Conservation (phyloP, 2,329 filamentous ascomycete species). For the Phialophora tarda region DNA sequence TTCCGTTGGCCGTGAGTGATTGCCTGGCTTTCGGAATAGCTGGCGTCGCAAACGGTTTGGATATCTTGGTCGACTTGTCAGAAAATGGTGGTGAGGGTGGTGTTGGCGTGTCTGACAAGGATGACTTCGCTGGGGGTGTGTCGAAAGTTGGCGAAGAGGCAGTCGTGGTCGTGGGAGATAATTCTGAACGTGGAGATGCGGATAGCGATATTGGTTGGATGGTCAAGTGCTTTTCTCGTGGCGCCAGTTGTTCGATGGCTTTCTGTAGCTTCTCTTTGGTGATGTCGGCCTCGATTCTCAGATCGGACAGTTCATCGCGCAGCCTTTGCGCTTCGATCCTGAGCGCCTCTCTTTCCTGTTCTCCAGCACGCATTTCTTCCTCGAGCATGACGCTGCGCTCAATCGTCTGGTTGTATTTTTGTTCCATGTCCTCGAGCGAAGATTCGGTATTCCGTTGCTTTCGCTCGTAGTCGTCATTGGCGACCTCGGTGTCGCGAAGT, state of each 20-base stretch:
- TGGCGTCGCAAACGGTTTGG: constrained; percentile 60
- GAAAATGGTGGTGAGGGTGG: constrained; percentile 95
- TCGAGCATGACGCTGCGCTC: constrained; percentile 92
- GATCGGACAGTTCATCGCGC: constrained; percentile 86
- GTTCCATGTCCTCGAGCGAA: constrained; percentile 94
- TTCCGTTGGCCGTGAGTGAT: constrained; percentile 53
- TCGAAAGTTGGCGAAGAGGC: constrained; percentile 87
- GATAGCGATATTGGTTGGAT: constrained; percentile 49
- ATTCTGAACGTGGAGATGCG: constrained; percentile 62
- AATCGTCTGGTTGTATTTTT: constrained; percentile 93
- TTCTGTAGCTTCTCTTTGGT: constrained; percentile 91
- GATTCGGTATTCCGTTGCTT: constrained; percentile 95
- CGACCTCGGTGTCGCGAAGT: constrained; percentile 93
- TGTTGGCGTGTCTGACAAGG: constrained; percentile 71
- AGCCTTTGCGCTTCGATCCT: constrained; percentile 90
- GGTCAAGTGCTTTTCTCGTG: constrained; percentile 58
- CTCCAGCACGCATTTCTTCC: constrained; percentile 87
- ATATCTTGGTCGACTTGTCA: constrained; percentile 68
- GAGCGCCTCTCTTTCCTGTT: constrained; percentile 86
- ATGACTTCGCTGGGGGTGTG: constrained; percentile 78
- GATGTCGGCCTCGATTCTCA: constrained; percentile 94
- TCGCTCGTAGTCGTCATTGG: constrained; percentile 97
- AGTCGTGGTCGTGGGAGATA: constrained; percentile 78
- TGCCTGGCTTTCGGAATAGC: constrained; percentile 52
- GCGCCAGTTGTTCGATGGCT: constrained; percentile 59